Conservation (phyloP, 208 protist genomes). For the Herpetomonas tarakana region DNA sequence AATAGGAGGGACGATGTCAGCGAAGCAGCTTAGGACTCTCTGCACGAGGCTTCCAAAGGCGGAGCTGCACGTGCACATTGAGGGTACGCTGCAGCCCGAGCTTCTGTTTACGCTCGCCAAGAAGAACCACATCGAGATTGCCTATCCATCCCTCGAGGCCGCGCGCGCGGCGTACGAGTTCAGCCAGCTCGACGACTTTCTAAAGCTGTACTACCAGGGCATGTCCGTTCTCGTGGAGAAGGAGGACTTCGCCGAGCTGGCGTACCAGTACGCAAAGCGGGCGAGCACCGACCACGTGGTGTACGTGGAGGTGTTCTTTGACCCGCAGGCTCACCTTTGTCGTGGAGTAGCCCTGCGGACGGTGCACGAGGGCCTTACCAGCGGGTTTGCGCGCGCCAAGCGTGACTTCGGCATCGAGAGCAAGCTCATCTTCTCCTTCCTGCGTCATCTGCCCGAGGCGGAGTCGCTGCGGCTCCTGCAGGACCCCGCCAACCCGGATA, state of each 20-base stretch:
- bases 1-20: no score
- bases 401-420: constrained; percentile 33
- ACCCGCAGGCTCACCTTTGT: constrained; percentile 44
- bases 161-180: constrained; percentile 45
- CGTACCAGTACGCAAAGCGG: constrained; percentile 38
- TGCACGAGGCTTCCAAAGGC: constrained; percentile 47
- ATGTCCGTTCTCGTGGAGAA: constrained; percentile 39
- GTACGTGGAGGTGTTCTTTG: constrained; percentile 57
- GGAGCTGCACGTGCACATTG: constrained; percentile 64
- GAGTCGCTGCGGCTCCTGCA: constrained; percentile 35
- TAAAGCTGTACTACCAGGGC: constrained; percentile 56
- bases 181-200: constrained; percentile 41
- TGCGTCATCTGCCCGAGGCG: constrained; percentile 42
- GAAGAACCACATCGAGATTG: constrained; percentile 28
- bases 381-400: constrained; percentile 26
- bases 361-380: constrained; percentile 40
- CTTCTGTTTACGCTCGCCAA: constrained; percentile 42
- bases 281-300: constrained; percentile 24
- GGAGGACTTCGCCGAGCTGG: constrained; percentile 48
- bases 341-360: constrained; percentile 34
- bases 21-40: constrained; percentile 14
- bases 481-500: constrained; percentile 21
- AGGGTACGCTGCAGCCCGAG: constrained; percentile 51
- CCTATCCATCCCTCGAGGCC: constrained; percentile 39
- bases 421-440: constrained; percentile 42